Evolutionary conservation across 306 rosid species (phyloP).

Genomic region (Citrullus amarus): DNA sequence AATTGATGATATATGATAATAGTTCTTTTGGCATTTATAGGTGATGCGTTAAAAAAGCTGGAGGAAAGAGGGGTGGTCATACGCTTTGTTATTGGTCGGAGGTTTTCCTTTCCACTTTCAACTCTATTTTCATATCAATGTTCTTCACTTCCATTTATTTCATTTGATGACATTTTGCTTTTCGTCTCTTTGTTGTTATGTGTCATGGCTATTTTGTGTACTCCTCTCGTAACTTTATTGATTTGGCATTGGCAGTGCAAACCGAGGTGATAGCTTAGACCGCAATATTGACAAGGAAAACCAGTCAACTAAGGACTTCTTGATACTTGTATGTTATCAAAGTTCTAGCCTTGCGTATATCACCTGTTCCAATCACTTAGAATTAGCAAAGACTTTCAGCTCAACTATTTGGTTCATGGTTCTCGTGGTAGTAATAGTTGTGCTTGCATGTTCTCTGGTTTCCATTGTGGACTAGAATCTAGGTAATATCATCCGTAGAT

Average conservation of each 20-base stretch:
- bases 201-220: neutral
- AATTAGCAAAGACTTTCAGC: neutral
- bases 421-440: neutral
- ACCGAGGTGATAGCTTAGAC: conserved; percentile 95
- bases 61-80: conserved; percentile 91
- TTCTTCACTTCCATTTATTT: conserved; percentile 13
- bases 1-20: neutral
- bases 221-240: neutral
- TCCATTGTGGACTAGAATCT: too few species aligned
- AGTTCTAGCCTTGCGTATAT: conserved; percentile 13
- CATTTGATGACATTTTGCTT: neutral
- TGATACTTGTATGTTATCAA: conserved; percentile 68
- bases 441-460: neutral
- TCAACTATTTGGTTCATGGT: conserved; percentile 1
- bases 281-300: conserved; percentile 78
- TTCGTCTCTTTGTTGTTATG: conserved; percentile 9
- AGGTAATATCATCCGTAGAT: neutral
- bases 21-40: conserved; percentile 29
- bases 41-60: conserved; percentile 82
- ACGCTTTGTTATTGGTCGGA: conserved; percentile 93
- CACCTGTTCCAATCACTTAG: conserved; percentile 7
- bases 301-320: conserved; percentile 63
- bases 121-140: neutral
- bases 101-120: conserved; percentile 49
- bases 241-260: conserved; percentile 51